Percentiles rank a stretch among this genome's conserved stretches.
These are phyloP conservation scores for Coriolopsis trogii DNA, from an alignment of 1,284 basidiomycete genomes.

Conservation along the genomic window DNA sequence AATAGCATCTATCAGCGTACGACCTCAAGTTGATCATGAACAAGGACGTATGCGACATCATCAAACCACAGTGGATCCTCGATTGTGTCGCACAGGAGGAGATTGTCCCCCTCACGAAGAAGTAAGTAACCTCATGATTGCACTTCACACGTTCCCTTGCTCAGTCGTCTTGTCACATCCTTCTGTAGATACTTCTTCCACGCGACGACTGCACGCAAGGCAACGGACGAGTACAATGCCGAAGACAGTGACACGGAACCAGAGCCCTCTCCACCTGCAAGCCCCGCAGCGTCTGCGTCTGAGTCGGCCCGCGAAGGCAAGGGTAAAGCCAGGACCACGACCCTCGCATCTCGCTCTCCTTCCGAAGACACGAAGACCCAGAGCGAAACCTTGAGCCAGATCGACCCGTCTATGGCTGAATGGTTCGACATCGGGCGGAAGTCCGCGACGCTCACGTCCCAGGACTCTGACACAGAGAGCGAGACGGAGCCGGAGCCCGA, in stretches of 20 bases:
- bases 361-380: constrained; percentile 30
- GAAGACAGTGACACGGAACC: constrained; percentile 36
- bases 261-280: constrained; percentile 11
- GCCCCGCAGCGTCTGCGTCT: too few relatives aligned
- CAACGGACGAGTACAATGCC: constrained; percentile 35
- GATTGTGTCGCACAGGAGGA: constrained; percentile 70
- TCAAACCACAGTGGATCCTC: constrained; percentile 80
- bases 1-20: constrained; percentile 48
- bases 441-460: constrained; percentile 15
- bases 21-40: constrained; percentile 67
- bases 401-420: constrained; percentile 54
- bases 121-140: constrained; percentile 46
- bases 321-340: constrained; percentile 9
- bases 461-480: constrained; percentile 54
- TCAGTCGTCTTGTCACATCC: not conserved
- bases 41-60: constrained; percentile 67
- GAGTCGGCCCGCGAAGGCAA: too few relatives aligned
- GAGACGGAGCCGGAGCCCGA: constrained; percentile 66
- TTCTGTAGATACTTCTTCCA: constrained; percentile 78
- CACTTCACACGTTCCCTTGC: not conserved
- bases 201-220: constrained; percentile 47
- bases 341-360: constrained; percentile 24
- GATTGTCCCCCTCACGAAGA: constrained; percentile 64
- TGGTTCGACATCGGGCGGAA: constrained; percentile 59
- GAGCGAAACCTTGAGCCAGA: too few relatives aligned